Conservation (phyloP, 768 basidiomycete genomes). For the Lactifluus hygrophoroides region DNA sequence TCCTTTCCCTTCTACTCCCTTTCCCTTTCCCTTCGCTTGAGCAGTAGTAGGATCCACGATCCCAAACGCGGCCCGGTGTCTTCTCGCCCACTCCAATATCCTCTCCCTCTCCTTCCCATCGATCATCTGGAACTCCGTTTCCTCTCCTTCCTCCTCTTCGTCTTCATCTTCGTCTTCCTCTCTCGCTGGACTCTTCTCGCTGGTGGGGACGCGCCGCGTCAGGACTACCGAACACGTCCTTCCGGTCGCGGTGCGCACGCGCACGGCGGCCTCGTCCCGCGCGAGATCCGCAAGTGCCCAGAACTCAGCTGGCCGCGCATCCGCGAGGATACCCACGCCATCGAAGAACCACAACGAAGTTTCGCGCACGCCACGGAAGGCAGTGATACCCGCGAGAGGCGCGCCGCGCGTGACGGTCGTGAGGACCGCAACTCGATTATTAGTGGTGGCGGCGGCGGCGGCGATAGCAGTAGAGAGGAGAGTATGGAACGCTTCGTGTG, state of each 20-base stretch:
- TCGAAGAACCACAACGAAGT: slow-evolving; percentile 67
- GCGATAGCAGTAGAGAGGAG: slow-evolving; percentile 1
- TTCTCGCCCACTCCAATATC: slow-evolving; percentile 57
- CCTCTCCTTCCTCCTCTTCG: slow-evolving; percentile 40
- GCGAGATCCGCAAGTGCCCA: slow-evolving; percentile 58
- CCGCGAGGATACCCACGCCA: slow-evolving; percentile 63
- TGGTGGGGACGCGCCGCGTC: slow-evolving; percentile 26
- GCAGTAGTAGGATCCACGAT: slow-evolving; percentile 1
- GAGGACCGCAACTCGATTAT: not conserved
- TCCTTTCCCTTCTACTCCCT: not conserved
- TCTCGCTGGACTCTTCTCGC: slow-evolving; percentile 15
- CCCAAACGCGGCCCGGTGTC: slow-evolving; percentile 50
- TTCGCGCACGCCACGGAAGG: slow-evolving; percentile 61
- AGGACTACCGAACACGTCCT: slow-evolving; percentile 58
- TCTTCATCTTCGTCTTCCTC: slow-evolving; percentile 32
- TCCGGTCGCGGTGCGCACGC: slow-evolving; percentile 55
- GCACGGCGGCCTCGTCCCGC: slow-evolving; percentile 32
- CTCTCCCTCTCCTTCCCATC: slow-evolving; percentile 61
- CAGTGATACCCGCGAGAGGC: slow-evolving; percentile 55
- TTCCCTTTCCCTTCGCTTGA: not conserved
- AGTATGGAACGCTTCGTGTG: slow-evolving; percentile 3
- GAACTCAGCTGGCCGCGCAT: slow-evolving; percentile 70
- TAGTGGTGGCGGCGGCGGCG: not conserved
- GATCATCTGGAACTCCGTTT: slow-evolving; percentile 64
- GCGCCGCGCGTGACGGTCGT: slow-evolving; percentile 7